Base-by-base conservation (phyloP, 1,284 basidiomycete genomes). In the Lentinus polychrous region DNA sequence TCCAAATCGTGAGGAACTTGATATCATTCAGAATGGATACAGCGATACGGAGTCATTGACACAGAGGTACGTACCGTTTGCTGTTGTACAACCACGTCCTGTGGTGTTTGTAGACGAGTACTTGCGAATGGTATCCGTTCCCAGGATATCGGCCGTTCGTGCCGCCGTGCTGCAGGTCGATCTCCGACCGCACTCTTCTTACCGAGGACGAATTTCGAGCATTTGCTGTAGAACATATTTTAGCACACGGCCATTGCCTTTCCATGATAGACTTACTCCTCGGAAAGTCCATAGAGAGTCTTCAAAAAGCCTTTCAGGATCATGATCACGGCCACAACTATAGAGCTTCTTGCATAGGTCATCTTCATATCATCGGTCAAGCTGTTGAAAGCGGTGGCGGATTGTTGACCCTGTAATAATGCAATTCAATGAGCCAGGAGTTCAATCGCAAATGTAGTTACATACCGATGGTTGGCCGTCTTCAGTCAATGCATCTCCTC, bases 101-200 rank as follows among this genome's bases (percentile, higher is more conserved):
- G 73, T 1, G 69, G 70, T 3, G 78, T 81, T n/a, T 77, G 57
- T 22, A 90, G 69, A 1, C 79, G 75, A 20, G 60, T 61, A 14
- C 68, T 73, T 0, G 83, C 86, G 57, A 78, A 89, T 1, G 83
- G 78, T 46, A 91, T 62, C 20, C 84, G 76, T 12, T 81, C 75
- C 86, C 89, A 92, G 14, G 75, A 72, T 40, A 91, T 73, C 1
- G 79, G 72, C 32, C 71, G 68, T 10, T 83, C 79, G 56, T 83
- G 73, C 15, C 79, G 76, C 54, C 78, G 80, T 3, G 71, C 64
- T 1, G 82, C 85, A n/a, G 87, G 75, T 60, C 82, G 86, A 63
- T 96, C 93, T 1, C 91, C 92, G 2, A 85, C 60, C 0, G 85
- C 78, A 46, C 81, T 88, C 67, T 94, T 95, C 75, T 94, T 95